Evolutionary conservation across 2,329 filamentous ascomycete genomes (phyloP), one percentile per base, ranked within the genome.

Genomic region (Metarhizium humberi): DNA sequence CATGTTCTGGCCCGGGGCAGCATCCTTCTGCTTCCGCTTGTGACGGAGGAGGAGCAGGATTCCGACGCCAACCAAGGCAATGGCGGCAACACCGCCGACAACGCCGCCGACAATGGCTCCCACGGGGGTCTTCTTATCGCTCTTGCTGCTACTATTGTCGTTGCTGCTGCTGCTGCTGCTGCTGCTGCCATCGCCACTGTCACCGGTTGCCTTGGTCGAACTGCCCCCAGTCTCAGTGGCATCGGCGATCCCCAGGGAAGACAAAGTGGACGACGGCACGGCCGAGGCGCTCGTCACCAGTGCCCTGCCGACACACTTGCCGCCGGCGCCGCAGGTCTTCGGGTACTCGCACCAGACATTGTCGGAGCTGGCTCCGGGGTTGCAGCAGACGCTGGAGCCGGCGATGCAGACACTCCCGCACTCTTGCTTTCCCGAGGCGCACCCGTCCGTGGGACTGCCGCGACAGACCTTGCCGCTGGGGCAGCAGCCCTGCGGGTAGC

Each of bases 31-130:
- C 43, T 48, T 53, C 32, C 13, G 47, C 30, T 53, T 48, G 32
- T 53, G 51, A 13, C 51, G 51, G 30, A 53, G 43, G 51, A 53
- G 51, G n/a, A 53, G n/a, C 14, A 47, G 3, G 42, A 53, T 29
- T 16, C 29, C 51, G 29, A 53, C 13, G n/a, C 16, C 30, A n/a
- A 48, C 20, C 42, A 53, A 30, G 10, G 30, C 42, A 16, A 53
- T 18, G 20, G 16, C 42, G 7, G 51, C 43, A 14, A 53, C 2
- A 30, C 51, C 51, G 7, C 51, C 51, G 10, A 48, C 30, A 10
- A 40, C 51, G 18, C 51, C 43, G n/a, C 51, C 51, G 42, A 18
- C 51, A 32, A 53, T 48, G n/a, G 43, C 45, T 8, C 52, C 52
- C 5, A 49, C 43, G 11, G 43, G 32, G 6, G 52, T 48, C 52